These are phyloP conservation scores for Podila epicladia DNA, from an alignment of 192 early-diverging fungal genomes.

Conservation along the genomic window DNA sequence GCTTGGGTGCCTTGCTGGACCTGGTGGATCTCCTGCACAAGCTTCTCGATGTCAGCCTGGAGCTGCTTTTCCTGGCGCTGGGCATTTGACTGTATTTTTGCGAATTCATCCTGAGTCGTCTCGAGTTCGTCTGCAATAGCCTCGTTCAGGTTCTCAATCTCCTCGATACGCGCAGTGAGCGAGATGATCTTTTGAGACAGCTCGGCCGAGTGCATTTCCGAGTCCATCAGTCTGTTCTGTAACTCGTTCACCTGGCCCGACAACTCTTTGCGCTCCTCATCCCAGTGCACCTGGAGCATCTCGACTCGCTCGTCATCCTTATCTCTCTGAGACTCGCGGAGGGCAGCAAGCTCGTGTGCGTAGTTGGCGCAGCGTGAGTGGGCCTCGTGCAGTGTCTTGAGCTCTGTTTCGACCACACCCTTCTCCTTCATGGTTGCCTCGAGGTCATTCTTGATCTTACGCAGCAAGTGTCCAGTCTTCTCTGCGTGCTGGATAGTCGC, in stretches of 20 bases:
- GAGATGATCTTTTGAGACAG: constrained; percentile 47
- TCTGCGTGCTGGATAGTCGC: constrained; percentile 32
- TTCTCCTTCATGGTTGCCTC: constrained; percentile 39
- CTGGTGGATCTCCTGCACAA: constrained; percentile 39
- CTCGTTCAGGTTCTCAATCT: constrained; percentile 33
- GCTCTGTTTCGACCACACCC: constrained; percentile 12
- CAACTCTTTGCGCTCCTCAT: constrained; percentile 35
- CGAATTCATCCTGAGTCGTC: constrained; percentile 16
- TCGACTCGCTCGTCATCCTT: constrained; percentile 31
- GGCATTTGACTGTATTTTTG: constrained; percentile 8
- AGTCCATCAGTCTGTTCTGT: constrained; percentile 28
- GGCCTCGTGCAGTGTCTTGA: constrained; percentile 26
- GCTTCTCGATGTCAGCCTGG: constrained; percentile 40
- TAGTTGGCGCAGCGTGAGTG: constrained; percentile 24
- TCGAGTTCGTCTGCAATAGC: constrained; percentile 30
- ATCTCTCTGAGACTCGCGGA: constrained; percentile 8
- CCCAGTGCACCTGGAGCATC: constrained; percentile 32
- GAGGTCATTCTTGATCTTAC: constrained; percentile 43
- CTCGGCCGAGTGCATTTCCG: constrained; percentile 37
- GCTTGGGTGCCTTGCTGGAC: constrained; percentile 19
- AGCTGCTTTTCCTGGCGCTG: constrained; percentile 18
- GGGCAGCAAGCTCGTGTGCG: neutral
- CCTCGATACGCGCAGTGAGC: constrained; percentile 25
- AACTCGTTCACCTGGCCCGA: constrained; percentile 4
- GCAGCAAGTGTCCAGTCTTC: constrained; percentile 26